Conservation (phyloP, 1,284 basidiomycete species). For the Serendipita sp. region DNA sequence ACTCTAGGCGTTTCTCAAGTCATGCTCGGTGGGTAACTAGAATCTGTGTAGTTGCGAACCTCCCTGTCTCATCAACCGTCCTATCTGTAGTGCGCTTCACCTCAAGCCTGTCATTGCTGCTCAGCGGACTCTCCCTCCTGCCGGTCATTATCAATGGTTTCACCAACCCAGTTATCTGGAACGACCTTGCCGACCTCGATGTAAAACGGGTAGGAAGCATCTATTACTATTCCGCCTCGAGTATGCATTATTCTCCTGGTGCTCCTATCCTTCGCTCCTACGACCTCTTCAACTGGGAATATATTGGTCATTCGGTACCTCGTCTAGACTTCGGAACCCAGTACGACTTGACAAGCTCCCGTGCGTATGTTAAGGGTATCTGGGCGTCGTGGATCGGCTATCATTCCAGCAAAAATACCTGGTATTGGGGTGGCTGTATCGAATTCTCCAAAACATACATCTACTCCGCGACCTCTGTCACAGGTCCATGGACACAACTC, state of each 20-base stretch:
- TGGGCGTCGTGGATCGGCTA: conserved; percentile 19
- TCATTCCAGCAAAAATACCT: conserved; percentile 14
- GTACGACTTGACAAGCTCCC: conserved; percentile 15
- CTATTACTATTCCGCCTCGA: conserved; percentile 18
- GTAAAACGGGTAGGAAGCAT: conserved; percentile 16
- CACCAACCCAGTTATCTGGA: conserved; percentile 17
- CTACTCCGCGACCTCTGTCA: conserved; percentile 8
- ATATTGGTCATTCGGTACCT: conserved; percentile 19
- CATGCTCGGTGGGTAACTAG: no score
- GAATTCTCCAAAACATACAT: conserved; percentile 16
- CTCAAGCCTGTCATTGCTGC: no score
- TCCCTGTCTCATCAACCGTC: no score
- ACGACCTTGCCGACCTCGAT: conserved; percentile 19
- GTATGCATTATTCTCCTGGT: conserved; percentile 19
- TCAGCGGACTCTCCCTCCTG: background rate
- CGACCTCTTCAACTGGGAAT: conserved; percentile 20
- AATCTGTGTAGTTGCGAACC: no score
- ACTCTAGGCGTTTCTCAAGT: no score
- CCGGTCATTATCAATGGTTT: conserved; percentile 7
- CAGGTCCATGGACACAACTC: conserved; percentile 6
- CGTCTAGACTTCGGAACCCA: conserved; percentile 16
- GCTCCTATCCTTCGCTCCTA: conserved; percentile 19
- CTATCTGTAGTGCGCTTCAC: no score
- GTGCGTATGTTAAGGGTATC: conserved; percentile 18
- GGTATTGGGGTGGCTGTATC: conserved; percentile 20